Evolutionary conservation across 2,329 filamentous ascomycete genomes (phyloP), one percentile per base, ranked within the genome.

Genomic region (Monascus ruber): DNA sequence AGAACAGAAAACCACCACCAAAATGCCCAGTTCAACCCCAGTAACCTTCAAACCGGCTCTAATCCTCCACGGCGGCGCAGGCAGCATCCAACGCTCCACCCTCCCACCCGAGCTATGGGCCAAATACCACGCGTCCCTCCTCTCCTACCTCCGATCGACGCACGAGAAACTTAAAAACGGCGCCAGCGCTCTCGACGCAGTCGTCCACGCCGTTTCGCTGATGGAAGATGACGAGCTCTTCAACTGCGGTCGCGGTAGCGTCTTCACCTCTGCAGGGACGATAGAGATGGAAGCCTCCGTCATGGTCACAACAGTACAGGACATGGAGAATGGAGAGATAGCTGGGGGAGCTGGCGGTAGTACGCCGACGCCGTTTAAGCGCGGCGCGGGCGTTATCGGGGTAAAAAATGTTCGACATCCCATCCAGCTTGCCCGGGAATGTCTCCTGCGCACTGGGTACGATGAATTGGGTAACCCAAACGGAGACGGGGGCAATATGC

Each of bases 211-310:
- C 34, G 85, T 93, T 7, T 67, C 70, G 1, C 71, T 81, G 25
- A 74, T 94, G 10, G 87, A 94, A 64, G 71, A 93, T 54, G 77
- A 87, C 53, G 73, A 81, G 2, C 74, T 93, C 4, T 94, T 91
- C 72, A 94, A 94, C 65, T 79, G 79, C 41, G 86, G 79, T 5
- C 80, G 79, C 51, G 88, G 88, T 38, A 84, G 86, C 37, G 86
- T 94, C 17, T 94, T 93, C 61, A 94, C 85, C 0, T 77, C 80
- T 37, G 79, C 82, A 47, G 88, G 87, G 11, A 74, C 79, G 45
- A 87, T 88, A 58, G 84, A 94, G 65, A 78, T 94, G 44, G 87
- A 94, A 63, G 84, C 85, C 1, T 84, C 79, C 6, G 76, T 94
- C 37, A 94, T 94, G 86, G 83, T 93, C 0, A 83, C 81, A 2